phyloP scores from a whole-genome alignment of 2,329 filamentous ascomycete species.

The Diaporthe ilicicola region DNA sequence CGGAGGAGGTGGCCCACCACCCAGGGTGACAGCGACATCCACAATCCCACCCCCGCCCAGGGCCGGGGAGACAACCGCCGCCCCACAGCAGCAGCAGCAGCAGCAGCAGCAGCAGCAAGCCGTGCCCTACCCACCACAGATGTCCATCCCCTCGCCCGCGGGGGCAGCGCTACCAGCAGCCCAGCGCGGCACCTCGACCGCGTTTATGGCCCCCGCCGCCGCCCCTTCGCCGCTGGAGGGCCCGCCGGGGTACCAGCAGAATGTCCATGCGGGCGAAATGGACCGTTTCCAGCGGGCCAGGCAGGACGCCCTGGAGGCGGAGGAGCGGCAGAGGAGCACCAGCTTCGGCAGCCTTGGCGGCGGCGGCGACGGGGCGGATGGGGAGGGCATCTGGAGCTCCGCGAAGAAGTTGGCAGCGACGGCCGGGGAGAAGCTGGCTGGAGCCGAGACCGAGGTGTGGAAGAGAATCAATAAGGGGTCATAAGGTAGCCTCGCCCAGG shows the following conservation, averaged over 20 bases:
- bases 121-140: constrained; percentile 54
- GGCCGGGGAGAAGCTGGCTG: constrained; percentile 65
- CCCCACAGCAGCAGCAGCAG: constrained; percentile 47
- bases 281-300: constrained; percentile 55
- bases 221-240: constrained; percentile 47
- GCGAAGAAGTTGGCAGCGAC: constrained; percentile 66
- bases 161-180: constrained; percentile 44
- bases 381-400: constrained; percentile 60
- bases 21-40: constrained; percentile 35
- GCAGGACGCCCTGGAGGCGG: constrained; percentile 45
- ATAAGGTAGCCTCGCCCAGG: background rate
- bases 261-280: constrained; percentile 61
- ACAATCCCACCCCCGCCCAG: constrained; percentile 61
- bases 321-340: constrained; percentile 37
- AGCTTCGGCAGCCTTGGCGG: constrained; percentile 11
- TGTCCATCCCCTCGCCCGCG: constrained; percentile 58
- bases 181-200: constrained; percentile 57
- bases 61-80: constrained; percentile 50
- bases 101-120: constrained; percentile 42
- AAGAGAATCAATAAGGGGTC: constrained; percentile 65
- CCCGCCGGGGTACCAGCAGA: constrained; percentile 66
- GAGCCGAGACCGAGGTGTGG: constrained; percentile 70
- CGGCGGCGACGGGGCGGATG: constrained; percentile 42
- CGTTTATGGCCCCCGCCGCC: constrained; percentile 34
- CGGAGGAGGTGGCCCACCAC: constrained; percentile 34